phyloP scores from a whole-genome alignment of 2,329 filamentous ascomycete genomes.

The Cryphonectria nitschkei region DNA sequence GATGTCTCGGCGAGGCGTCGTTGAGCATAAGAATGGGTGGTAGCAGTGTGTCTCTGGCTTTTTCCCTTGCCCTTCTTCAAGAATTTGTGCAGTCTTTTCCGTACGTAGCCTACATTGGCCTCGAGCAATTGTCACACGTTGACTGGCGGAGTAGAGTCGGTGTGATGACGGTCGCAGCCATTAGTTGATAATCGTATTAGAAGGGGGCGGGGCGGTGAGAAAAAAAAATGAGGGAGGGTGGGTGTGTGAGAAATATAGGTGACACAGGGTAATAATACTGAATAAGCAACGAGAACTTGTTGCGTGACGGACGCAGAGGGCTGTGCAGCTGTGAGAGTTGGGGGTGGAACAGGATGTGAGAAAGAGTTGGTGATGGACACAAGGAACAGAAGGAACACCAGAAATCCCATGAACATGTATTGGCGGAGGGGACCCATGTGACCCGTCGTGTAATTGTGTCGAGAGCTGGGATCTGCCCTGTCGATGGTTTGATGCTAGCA shows the following conservation, averaged over 20 bases:
- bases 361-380: background rate
- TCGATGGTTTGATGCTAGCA: conserved; percentile 1
- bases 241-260: background rate
- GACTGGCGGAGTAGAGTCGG: background rate
- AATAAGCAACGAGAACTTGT: background rate
- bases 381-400: background rate
- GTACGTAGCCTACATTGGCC: background rate
- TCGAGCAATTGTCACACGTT: background rate
- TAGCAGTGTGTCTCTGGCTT: background rate
- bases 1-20: background rate
- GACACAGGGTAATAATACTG: background rate
- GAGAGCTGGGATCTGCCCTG: conserved; percentile 18
- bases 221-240: background rate
- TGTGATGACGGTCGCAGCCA: background rate
- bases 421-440: background rate
- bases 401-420: background rate
- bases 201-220: background rate
- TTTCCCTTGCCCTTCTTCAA: too few relatives aligned
- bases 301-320: background rate
- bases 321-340: background rate
- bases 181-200: background rate
- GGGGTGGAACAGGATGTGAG: background rate
- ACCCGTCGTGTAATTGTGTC: background rate
- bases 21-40: background rate
- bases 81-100: background rate